Base-by-base conservation (phyloP, 345 rosid genomes). In the Trapa bicornis region DNA sequence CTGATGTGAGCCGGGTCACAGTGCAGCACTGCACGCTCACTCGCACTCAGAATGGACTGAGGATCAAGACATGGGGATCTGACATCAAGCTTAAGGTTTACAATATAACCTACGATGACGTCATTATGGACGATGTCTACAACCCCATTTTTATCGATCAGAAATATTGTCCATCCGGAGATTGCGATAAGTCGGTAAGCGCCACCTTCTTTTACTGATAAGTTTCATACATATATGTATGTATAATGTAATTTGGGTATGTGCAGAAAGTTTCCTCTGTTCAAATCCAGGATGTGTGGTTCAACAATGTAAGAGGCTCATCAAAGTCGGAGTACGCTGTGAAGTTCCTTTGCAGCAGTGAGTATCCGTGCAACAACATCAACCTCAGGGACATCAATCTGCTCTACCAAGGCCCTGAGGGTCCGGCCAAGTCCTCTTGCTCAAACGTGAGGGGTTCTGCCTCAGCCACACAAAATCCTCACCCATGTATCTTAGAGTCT, bases 81-180 rank as follows among this genome's bases (percentile, higher is more conserved):
- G n/a, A 67, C 1, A 22, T 11, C 0, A 52, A 17, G 43, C 39
- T 60, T 14, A 61, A 5, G 3, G 78, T 63, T 36, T 14, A 57
- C 37, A 57, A 65, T 36, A 61, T 82, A 42, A 76, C 56, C 56
- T 82, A 75, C 32, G 75, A 67, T 36, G 47, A 80, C 33, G 70
- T 79, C 53, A 43, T n/a, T 16, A 72, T 82, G 74, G 36, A 52
- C 3, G 65, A 80, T 36, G 81, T 79, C 65, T 54, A 3, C 56
- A 77, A 72, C 65, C 78, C 86, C 33, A 70, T 80, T 69, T 37
- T 82, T 61, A 77, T 82, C 35, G 83, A 82, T 63, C 86, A 82
- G 48, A 71, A 69, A 42, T 82, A 82, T 57, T 79, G 83, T 64
- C 83, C 85, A 0, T 1, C 2, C 5, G 64, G 68, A 3, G 37